Conservation (phyloP, 306 rosid species). For the Nissolia schottii region DNA sequence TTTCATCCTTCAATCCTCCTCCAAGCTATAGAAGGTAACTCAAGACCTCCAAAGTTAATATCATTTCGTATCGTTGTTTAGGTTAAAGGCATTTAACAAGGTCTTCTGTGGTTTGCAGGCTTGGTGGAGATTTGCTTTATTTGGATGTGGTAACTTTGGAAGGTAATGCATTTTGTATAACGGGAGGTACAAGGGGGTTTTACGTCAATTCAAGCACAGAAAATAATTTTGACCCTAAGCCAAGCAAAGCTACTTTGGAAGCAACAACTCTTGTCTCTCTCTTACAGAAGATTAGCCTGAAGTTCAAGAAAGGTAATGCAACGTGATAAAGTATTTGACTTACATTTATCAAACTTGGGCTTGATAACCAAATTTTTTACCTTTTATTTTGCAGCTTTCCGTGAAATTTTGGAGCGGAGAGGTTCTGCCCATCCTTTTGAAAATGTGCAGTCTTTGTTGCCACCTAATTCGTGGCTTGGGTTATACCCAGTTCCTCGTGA, state of each 20-base stretch:
- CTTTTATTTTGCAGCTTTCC: constrained; percentile 52
- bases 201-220: constrained; percentile 68
- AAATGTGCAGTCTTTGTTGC: constrained; percentile 67
- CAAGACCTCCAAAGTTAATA: neutral
- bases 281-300: constrained; percentile 72
- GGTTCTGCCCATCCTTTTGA: constrained; percentile 78
- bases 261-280: constrained; percentile 68
- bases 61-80: neutral
- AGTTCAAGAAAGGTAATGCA: constrained; percentile 62
- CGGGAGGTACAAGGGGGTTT: constrained; percentile 66
- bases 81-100: neutral
- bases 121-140: constrained; percentile 81
- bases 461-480: constrained; percentile 81
- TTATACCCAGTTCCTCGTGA: constrained; percentile 73
- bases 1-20: constrained; percentile 86
- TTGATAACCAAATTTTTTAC: neutral
- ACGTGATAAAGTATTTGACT: constrained; percentile 3
- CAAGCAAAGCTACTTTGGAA: constrained; percentile 58
- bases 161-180: constrained; percentile 63
- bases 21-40: constrained; percentile 82
- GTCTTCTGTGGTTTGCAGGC: constrained; percentile 47
- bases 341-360: neutral
- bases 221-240: constrained; percentile 56
- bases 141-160: constrained; percentile 75
- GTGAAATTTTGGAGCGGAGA: constrained; percentile 71